phyloP scores from a whole-genome alignment of 2,329 filamentous ascomycete species.

The Fusarium aywerte region DNA sequence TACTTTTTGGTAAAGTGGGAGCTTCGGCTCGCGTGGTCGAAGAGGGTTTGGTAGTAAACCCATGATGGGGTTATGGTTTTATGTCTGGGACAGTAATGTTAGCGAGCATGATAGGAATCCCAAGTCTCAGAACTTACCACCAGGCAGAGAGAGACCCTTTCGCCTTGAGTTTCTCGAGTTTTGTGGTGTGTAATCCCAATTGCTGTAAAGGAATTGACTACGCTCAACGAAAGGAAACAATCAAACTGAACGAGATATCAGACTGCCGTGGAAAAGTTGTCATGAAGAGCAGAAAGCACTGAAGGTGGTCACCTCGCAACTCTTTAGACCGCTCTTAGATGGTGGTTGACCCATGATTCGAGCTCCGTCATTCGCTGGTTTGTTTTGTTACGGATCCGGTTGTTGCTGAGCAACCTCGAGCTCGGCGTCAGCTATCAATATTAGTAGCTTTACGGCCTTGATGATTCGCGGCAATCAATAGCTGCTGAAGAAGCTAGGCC shows the following conservation, averaged over 20 bases:
- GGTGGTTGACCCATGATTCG: conserved; percentile 19
- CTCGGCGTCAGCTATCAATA: conserved; percentile 21
- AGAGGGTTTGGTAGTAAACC: conserved; percentile 61
- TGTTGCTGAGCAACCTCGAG: conserved; percentile 44
- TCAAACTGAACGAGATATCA: neutral
- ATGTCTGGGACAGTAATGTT: conserved; percentile 13
- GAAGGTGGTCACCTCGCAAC: neutral
- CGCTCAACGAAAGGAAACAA: neutral
- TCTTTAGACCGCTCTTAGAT: conserved; percentile 16
- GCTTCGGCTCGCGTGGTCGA: conserved; percentile 58
- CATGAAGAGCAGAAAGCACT: neutral
- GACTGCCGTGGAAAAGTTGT: neutral
- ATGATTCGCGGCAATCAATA: neutral
- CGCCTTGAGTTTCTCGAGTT: conserved; percentile 22
- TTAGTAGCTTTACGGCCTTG: neutral
- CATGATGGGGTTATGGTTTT: conserved; percentile 53
- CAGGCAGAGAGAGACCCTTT: conserved; percentile 11
- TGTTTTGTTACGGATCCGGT: conserved; percentile 40
- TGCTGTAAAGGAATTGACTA: neutral
- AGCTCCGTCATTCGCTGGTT: conserved; percentile 39
- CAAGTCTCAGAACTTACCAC: conserved; percentile 18
- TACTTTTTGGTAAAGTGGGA: conserved; percentile 64
- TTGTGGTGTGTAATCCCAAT: neutral
- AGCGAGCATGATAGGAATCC: conserved; percentile 19
- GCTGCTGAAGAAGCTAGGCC: neutral